phyloP scores from a whole-genome alignment of 2,329 filamentous ascomycete species.

The Passalora sequoiae region DNA sequence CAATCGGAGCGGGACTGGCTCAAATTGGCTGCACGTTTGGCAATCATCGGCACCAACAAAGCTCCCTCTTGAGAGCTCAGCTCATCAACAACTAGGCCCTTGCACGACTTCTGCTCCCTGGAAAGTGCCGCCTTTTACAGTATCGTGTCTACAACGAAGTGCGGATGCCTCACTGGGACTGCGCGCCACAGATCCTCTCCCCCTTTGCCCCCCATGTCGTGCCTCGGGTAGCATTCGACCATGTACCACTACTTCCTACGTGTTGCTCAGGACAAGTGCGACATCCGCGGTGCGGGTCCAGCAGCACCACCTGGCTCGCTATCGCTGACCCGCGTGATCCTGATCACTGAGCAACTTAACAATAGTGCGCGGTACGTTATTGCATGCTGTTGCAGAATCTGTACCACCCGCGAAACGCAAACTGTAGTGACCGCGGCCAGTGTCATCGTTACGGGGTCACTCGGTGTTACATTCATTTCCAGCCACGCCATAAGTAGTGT shows the following conservation, averaged over 20 bases:
- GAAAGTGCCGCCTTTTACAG: neutral
- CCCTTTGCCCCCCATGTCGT: conserved; percentile 2
- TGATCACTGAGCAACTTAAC: too few species aligned
- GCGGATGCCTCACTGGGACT: conserved; percentile 7
- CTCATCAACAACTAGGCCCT: too few species aligned
- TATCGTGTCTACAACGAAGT: neutral
- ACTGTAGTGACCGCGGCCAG: neutral
- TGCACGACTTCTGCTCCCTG: conserved; percentile 2
- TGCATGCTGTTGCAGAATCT: neutral
- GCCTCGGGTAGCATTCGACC: conserved; percentile 1
- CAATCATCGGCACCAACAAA: conserved; percentile 4
- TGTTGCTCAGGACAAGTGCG: too few species aligned
- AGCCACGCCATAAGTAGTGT: too few species aligned
- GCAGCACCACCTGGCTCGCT: too few species aligned
- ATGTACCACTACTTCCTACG: too few species aligned
- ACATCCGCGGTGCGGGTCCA: too few species aligned
- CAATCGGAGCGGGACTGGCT: conserved; percentile 1
- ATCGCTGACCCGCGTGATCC: too few species aligned
- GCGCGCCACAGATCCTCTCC: conserved; percentile 3
- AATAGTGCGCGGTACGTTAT: too few species aligned
- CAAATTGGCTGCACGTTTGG: conserved; percentile 3
- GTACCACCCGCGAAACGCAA: neutral
- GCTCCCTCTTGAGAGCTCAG: neutral
- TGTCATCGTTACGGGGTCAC: neutral
- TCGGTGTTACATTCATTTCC: neutral